Base-by-base conservation (phyloP, 139 green algal species). In the Chlamydomonas eustigma region DNA sequence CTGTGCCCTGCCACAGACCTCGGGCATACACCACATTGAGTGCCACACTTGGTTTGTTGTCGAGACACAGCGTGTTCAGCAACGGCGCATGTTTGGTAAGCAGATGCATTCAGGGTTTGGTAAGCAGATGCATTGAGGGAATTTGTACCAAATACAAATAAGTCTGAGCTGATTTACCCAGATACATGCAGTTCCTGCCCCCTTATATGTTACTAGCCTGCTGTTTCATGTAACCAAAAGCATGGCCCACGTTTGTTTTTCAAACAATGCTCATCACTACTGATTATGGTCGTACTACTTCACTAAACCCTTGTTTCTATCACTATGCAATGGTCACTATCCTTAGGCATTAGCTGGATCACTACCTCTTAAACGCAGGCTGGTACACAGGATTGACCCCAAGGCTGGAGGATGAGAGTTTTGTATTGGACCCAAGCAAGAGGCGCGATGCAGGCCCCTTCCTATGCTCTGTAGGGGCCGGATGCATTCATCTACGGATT, bases 401-500 rank as follows among this genome's bases (percentile, higher is more conserved):
- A 6, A 71, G 78, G 4, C 64, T 83, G 63, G 78, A 83, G 72
- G 78, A 83, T 65, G 78, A 83, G 71, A 71, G 34, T 2, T 83
- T 83, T 69, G 68, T 83, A 64, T 64, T 38, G 22, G 72, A 79
- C 72, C 35, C 74, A 37, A 36, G 64, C 37, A 68, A 75, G 72
- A 64, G 78, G 0, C 64, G 75, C 30, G 72, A 78, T 39, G 78
- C 78, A 36, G 78, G 78, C 2, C 64, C 71, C 34, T 79, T 83
- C 50, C 65, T 83, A 34, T 78, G 64, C 72, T 76, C 78, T 6
- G 64, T 83, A 30, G 78, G 72, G 8, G 39, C 78, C 28, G 78
- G 78, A 8, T 22, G 66, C 38, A 71, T 83, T 44, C 72, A 79
- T 44, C 72, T 83, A 50, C 39, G 78, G 0, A 12, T 83, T 2